Evolutionary conservation across 73 alveolate genomes (phyloP), one percentile per base, ranked within the genome.

Genomic region (Paramecium bursaria): DNA sequence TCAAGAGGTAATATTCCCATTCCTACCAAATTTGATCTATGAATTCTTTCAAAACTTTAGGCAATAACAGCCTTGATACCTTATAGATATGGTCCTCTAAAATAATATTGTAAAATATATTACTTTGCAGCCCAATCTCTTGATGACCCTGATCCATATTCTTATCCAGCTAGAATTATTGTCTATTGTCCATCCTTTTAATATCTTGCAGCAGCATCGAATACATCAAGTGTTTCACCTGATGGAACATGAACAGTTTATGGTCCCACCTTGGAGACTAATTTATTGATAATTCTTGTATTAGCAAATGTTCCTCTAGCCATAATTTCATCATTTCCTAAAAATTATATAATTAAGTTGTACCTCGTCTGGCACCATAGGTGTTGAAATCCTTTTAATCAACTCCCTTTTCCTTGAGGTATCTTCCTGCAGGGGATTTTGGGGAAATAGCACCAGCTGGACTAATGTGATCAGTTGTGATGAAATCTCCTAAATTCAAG

Each of bases 111-210:
- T 46, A 90, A 13, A 87, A 91, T 23, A 85, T 90, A 7, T 48
- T 73, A 53, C 93, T 95, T 95, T 29, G 99, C 98, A 53, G 99
- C 99, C 99, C 99, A 95, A 85, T 93, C 99, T 75, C 98, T 92
- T 13, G 98, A 91, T 15, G 96, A 86, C 50, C 99, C 99, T 44
- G 96, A 88, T 31, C 99, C 99, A 50, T 95, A 95, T 61, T 95
- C 98, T 73, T 92, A 55, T 26, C 99, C 99, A 80, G 99, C 99
- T 10, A 95, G 53, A 10, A 95, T 87, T 48, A 93, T 91, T 5
- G 86, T 51, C 44, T 89, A 57, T 17, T 77, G 86, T 14, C 96
- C 97, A 6, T 89, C 96, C 26, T 91, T 44, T 51, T 33, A 52
- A 50, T 87, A 88, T 73, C 67, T 92, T 44, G 49, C 94, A 73